Percentiles rank a stretch among this genome's conserved stretches.
Conservation (phyloP, 768 basidiomycete species). For the Leccinellum rugosiceps region DNA sequence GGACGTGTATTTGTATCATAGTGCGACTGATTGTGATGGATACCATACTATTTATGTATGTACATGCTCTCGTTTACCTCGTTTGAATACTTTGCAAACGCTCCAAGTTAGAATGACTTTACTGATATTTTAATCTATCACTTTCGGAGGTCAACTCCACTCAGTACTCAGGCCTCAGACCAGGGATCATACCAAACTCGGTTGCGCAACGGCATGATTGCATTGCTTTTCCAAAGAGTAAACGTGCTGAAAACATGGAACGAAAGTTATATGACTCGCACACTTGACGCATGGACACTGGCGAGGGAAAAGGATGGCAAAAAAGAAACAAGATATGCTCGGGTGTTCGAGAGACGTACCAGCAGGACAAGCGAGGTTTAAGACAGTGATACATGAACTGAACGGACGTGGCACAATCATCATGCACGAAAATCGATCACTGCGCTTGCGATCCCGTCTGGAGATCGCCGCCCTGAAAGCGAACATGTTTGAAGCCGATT, state of each 20-base stretch:
- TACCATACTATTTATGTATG: background rate
- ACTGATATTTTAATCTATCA: too few species aligned
- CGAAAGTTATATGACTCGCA: slow-evolving; percentile 4
- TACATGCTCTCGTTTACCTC: background rate
- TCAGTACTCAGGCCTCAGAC: background rate
- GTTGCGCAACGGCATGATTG: background rate
- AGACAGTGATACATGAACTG: background rate
- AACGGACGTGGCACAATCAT: background rate
- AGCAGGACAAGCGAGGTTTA: background rate
- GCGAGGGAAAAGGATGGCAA: background rate
- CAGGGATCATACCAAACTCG: background rate
- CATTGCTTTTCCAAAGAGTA: background rate
- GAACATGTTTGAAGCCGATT: slow-evolving; percentile 12
- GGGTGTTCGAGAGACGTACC: background rate
- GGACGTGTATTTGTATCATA: background rate
- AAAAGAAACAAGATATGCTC: background rate
- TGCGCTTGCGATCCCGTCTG: background rate
- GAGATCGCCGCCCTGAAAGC: background rate
- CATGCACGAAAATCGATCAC: slow-evolving; percentile 1
- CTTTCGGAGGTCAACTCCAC: background rate
- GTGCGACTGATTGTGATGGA: background rate
- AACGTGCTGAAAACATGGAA: slow-evolving; percentile 16
- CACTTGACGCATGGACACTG: background rate
- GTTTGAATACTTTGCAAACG: background rate
- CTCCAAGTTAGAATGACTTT: background rate